These are phyloP conservation scores for Zygosaccharomyces pseudobailii DNA, from an alignment of 1,139 yeast species.

Conservation along the genomic window DNA sequence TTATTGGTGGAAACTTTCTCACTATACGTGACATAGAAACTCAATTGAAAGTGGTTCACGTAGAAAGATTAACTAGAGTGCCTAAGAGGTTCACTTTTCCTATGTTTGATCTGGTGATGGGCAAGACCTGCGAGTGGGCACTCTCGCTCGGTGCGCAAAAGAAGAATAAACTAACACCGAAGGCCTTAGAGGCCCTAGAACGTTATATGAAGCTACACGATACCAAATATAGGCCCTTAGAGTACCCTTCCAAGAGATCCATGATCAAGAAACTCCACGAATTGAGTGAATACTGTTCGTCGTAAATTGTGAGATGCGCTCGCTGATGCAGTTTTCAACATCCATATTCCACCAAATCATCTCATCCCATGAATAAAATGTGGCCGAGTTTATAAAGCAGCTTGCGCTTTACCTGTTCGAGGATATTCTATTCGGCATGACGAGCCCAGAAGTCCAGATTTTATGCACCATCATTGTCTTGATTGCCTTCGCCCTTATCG, in stretches of 20 bases:
- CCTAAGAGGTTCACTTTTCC: constrained; percentile 78
- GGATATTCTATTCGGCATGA: background rate
- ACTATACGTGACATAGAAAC: constrained; percentile 58
- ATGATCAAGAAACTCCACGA: constrained; percentile 12
- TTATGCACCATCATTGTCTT: background rate
- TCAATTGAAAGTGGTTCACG: constrained; percentile 55
- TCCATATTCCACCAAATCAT: background rate
- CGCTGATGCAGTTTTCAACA: background rate
- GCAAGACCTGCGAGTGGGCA: constrained; percentile 25
- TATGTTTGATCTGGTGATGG: constrained; percentile 58
- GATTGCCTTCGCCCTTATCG: constrained; percentile 1
- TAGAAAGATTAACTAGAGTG: constrained; percentile 67
- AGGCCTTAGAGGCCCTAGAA: constrained; percentile 13
- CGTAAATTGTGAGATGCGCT: background rate
- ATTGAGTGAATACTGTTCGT: constrained; percentile 5
- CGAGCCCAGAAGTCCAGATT: constrained; percentile 3
- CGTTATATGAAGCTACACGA: constrained; percentile 13
- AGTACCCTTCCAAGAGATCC: constrained; percentile 13
- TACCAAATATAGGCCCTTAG: constrained; percentile 18
- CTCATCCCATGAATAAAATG: background rate
- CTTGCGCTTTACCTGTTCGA: background rate
- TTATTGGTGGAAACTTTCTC: constrained; percentile 83
- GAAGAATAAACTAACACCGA: background rate
- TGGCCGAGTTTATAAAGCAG: background rate
- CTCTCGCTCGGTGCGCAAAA: constrained; percentile 7